phyloP scores from a whole-genome alignment of 2,329 filamentous ascomycete species.

The Chaetoscypha palmicola region DNA sequence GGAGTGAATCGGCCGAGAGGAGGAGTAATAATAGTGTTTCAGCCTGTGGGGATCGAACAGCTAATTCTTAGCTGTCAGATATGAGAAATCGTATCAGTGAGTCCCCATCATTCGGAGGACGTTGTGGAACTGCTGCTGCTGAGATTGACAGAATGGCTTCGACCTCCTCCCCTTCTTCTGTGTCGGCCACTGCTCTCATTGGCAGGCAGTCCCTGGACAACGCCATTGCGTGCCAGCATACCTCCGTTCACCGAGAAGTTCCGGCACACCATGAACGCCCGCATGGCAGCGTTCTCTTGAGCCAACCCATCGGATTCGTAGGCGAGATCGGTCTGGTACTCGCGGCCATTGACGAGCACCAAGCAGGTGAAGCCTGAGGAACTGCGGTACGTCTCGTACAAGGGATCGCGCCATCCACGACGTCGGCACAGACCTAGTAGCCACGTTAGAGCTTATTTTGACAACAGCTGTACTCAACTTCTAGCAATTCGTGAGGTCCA shows the following conservation, averaged over 20 bases:
- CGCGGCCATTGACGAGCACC: constrained; percentile 90
- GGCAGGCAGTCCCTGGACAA: constrained; percentile 58
- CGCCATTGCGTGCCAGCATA: constrained; percentile 68
- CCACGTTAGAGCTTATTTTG: constrained; percentile 22
- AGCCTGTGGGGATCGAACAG: no score
- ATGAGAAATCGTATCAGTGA: constrained; percentile 15
- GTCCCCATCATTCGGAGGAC: constrained; percentile 26
- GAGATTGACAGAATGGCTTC: constrained; percentile 30
- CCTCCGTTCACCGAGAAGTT: constrained; percentile 97
- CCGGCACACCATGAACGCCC: constrained; percentile 94
- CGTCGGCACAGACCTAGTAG: constrained; percentile 81
- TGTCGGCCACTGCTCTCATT: constrained; percentile 30
- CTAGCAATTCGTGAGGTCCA: background rate
- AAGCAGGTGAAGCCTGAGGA: constrained; percentile 76
- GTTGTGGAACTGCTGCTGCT: constrained; percentile 32
- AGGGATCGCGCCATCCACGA: constrained; percentile 86
- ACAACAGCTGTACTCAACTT: constrained; percentile 2
- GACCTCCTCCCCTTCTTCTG: constrained; percentile 24
- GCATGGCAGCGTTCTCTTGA: constrained; percentile 89
- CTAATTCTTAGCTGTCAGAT: constrained; percentile 25
- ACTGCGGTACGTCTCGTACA: constrained; percentile 75
- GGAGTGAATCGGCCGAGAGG: no score
- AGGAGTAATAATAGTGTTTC: no score
- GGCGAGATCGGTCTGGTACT: constrained; percentile 85
- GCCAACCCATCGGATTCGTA: constrained; percentile 78